These are phyloP conservation scores for Cryptococcus sp. DNA, from an alignment of 1,284 basidiomycete species.

Conservation along the genomic window DNA sequence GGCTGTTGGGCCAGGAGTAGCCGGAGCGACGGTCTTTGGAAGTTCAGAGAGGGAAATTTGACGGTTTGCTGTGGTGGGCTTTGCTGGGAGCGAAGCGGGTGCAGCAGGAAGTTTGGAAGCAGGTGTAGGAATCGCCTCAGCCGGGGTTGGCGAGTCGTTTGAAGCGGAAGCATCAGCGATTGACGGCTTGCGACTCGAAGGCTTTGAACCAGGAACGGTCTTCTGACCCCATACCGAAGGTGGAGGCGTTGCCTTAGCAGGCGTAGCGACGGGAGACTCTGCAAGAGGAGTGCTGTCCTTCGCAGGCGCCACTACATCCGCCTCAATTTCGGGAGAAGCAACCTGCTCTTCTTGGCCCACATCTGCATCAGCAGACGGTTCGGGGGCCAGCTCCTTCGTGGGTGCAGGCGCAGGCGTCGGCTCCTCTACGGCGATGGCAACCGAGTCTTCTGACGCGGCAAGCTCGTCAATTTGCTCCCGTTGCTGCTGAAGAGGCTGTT, in stretches of 20 bases:
- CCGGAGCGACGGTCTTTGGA: slow-evolving; percentile 14
- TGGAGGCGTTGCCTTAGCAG: slow-evolving; percentile 19
- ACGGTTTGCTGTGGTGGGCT: slow-evolving; percentile 18
- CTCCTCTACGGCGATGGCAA: not conserved
- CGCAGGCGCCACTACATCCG: slow-evolving; percentile 12
- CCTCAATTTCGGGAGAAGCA: slow-evolving; percentile 4
- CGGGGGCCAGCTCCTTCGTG: not conserved
- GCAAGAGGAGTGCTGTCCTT: slow-evolving; percentile 4
- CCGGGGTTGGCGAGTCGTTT: slow-evolving; percentile 25
- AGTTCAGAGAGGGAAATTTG: not conserved
- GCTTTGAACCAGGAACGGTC: slow-evolving; percentile 23
- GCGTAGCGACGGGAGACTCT: slow-evolving; percentile 8
- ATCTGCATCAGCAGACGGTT: not conserved
- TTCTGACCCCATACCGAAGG: slow-evolving; percentile 37
- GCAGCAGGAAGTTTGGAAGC: slow-evolving; percentile 30
- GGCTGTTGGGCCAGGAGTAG: slow-evolving; percentile 20
- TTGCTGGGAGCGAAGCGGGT: slow-evolving; percentile 38
- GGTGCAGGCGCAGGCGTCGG: slow-evolving; percentile 3
- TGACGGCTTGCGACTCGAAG: slow-evolving; percentile 36
- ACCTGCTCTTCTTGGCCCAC: slow-evolving; percentile 9
- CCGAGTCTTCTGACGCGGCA: slow-evolving; percentile 2
- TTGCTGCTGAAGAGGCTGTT: slow-evolving; percentile 17
- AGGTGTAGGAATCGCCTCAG: slow-evolving; percentile 40
- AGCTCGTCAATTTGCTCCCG: slow-evolving; percentile 26
- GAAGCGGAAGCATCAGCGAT: slow-evolving; percentile 34